Conservation (phyloP, 2,329 filamentous ascomycete species). For the Venturia asperata region DNA sequence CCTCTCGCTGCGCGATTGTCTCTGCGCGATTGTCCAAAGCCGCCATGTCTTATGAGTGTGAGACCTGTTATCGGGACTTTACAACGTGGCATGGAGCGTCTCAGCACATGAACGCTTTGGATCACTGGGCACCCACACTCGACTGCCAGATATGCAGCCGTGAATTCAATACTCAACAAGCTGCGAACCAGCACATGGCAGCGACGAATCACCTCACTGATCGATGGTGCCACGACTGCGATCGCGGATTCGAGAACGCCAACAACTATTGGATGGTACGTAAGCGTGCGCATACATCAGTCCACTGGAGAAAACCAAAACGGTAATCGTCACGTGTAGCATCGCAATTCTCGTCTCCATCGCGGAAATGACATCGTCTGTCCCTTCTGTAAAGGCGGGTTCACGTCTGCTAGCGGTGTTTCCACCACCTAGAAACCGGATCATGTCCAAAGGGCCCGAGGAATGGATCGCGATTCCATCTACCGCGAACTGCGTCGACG, state of each 20-base stretch:
- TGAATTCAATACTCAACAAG: constrained; percentile 22
- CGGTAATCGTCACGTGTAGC: constrained; percentile 35
- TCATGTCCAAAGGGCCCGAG: constrained; percentile 41
- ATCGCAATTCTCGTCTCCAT: constrained; percentile 48
- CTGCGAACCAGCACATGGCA: constrained; percentile 28
- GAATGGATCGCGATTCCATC: constrained; percentile 44
- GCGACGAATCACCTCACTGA: constrained; percentile 21
- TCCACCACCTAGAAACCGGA: constrained; percentile 51
- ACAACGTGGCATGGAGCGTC: constrained; percentile 23
- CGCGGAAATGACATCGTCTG: too few relatives aligned
- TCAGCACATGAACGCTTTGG: constrained; percentile 30
- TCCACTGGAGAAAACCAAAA: too few relatives aligned
- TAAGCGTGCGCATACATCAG: not conserved
- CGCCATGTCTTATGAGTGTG: constrained; percentile 24
- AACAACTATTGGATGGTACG: constrained; percentile 29
- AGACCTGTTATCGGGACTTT: constrained; percentile 28
- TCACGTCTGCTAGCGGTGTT: constrained; percentile 48
- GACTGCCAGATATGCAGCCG: constrained; percentile 28
- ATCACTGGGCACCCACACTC: constrained; percentile 26
- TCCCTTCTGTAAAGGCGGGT: constrained; percentile 41
- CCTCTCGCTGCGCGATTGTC: not conserved
- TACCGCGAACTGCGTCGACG: constrained; percentile 42
- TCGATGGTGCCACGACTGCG: constrained; percentile 26
- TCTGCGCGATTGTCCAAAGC: not conserved
- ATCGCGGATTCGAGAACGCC: constrained; percentile 28